phyloP scores from a whole-genome alignment of 768 basidiomycete genomes.

The Pleurotus salmoneostramineus region DNA sequence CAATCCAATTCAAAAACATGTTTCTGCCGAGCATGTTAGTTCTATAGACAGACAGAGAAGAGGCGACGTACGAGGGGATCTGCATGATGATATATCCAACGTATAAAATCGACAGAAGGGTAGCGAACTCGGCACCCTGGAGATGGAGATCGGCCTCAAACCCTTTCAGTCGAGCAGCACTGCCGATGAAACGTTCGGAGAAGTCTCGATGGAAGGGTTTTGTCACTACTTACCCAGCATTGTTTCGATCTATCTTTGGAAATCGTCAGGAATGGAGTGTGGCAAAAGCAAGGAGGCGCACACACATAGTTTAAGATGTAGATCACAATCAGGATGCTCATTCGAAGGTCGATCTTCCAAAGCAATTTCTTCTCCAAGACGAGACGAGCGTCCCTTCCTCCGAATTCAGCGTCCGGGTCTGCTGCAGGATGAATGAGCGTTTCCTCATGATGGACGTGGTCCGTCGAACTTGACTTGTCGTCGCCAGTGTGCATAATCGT shows the following conservation, averaged over 20 bases:
- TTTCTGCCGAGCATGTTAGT: constrained; percentile 40
- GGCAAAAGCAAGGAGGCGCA: background rate
- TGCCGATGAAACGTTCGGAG: constrained; percentile 16
- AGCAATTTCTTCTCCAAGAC: constrained; percentile 49
- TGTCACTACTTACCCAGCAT: constrained; percentile 47
- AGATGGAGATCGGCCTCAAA: constrained; percentile 68
- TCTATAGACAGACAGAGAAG: background rate
- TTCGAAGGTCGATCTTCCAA: constrained; percentile 51
- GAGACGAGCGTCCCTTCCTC: constrained; percentile 39
- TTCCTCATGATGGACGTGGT: no score
- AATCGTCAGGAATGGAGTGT: background rate
- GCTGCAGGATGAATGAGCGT: constrained; percentile 10
- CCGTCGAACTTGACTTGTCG: no score
- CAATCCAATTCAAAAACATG: constrained; percentile 70
- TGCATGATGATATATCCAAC: constrained; percentile 79
- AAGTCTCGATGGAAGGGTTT: background rate
- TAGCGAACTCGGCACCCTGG: constrained; percentile 60
- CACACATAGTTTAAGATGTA: constrained; percentile 48
- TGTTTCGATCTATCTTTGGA: constrained; percentile 69
- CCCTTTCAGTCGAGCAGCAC: constrained; percentile 69
- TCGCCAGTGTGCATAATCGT: no score
- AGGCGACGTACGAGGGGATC: constrained; percentile 59
- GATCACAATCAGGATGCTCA: constrained; percentile 50
- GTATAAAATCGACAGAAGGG: constrained; percentile 66
- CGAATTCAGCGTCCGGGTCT: constrained; percentile 42